These are phyloP conservation scores for Pinus taeda DNA, from an alignment of 75 land plant species.

Conservation along the genomic window DNA sequence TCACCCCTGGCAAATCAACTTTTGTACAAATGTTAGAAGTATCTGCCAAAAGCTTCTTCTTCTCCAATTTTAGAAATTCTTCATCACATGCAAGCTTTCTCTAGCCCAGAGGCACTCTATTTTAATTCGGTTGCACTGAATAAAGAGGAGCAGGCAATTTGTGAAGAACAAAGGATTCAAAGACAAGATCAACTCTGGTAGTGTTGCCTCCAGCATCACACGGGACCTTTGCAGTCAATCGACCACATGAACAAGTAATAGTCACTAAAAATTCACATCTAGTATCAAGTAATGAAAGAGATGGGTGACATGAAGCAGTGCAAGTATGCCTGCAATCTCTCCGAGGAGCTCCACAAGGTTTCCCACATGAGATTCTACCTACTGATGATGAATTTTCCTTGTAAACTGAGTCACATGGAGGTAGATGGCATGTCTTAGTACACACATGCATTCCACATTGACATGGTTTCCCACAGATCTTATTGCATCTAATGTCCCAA, in stretches of 20 bases:
- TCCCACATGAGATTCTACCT: not conserved
- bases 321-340: slow-evolving; percentile 94
- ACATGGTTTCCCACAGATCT: slow-evolving; percentile 85
- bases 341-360: slow-evolving; percentile 14
- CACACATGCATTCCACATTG: slow-evolving; percentile 97
- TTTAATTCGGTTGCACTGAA: slow-evolving; percentile 53
- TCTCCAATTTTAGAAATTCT: slow-evolving; percentile 83
- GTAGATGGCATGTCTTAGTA: slow-evolving; percentile 63
- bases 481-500: slow-evolving; percentile 87
- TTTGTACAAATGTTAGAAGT: slow-evolving; percentile 77
- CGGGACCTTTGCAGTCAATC: slow-evolving; percentile 68
- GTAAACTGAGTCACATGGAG: too few relatives aligned
- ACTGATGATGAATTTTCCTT: too few relatives aligned
- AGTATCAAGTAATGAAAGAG: slow-evolving; percentile 70
- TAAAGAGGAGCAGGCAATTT: slow-evolving; percentile 73
- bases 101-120: slow-evolving; percentile 70
- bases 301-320: slow-evolving; percentile 76
- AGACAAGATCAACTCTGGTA: slow-evolving; percentile 33
- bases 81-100: slow-evolving; percentile 89
- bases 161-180: slow-evolving; percentile 52
- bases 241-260: slow-evolving; percentile 86
- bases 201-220: slow-evolving; percentile 79
- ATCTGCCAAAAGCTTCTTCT: slow-evolving; percentile 75
- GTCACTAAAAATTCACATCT: slow-evolving; percentile 76
- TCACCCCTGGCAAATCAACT: slow-evolving; percentile 57